Conservation (phyloP, 768 basidiomycete genomes). For the Suillus discolor region DNA sequence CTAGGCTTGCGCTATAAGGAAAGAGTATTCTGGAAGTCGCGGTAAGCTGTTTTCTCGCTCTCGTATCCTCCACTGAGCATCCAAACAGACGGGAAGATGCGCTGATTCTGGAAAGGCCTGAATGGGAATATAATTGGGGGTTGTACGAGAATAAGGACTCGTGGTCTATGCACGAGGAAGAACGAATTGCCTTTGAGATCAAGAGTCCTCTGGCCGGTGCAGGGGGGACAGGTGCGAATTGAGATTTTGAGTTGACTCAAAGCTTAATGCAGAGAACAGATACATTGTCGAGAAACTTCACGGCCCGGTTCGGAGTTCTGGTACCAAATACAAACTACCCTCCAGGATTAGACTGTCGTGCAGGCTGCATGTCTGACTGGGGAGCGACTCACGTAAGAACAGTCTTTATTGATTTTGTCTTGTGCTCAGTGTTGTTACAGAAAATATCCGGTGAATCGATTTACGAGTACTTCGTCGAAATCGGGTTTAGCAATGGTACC, state of each 20-base stretch:
- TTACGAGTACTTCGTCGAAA: constrained; percentile 23
- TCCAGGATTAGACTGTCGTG: constrained; percentile 13
- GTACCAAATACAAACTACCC: constrained; percentile 28
- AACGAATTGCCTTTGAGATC: constrained; percentile 20
- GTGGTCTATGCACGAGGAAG: constrained; percentile 23
- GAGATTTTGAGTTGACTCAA: constrained; percentile 9
- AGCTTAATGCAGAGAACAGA: neutral
- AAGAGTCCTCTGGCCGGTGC: neutral
- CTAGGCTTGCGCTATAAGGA: constrained; percentile 9
- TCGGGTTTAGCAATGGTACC: constrained; percentile 22
- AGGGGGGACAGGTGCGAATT: neutral
- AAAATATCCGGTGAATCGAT: neutral
- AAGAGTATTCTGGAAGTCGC: neutral
- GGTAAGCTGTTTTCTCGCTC: neutral
- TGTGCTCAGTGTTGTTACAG: neutral
- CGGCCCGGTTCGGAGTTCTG: constrained; percentile 15
- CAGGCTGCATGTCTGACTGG: neutral
- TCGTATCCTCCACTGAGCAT: neutral
- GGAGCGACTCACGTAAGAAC: neutral
- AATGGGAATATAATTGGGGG: neutral
- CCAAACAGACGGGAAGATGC: constrained; percentile 2
- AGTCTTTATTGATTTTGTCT: neutral
- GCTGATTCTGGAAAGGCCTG: constrained; percentile 1
- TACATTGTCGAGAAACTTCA: neutral
- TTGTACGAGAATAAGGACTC: constrained; percentile 13